phyloP scores from a whole-genome alignment of 2,329 filamentous ascomycete genomes.

The Aureobasidium sp. region DNA sequence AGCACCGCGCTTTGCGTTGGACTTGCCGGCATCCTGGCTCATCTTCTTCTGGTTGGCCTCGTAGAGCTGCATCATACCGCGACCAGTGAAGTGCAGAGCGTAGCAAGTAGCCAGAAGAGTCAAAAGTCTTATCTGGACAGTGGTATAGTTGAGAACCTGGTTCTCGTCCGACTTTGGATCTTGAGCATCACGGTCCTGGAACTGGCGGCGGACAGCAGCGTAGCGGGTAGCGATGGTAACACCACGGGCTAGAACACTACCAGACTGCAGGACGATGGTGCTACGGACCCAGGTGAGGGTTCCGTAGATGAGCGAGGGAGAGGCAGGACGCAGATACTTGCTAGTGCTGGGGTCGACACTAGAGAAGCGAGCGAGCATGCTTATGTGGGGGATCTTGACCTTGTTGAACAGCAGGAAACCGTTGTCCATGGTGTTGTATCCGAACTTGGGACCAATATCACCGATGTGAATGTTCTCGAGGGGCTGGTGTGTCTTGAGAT shows the following conservation, averaged over 20 bases:
- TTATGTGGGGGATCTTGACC: constrained; percentile 64
- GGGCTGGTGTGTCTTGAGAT: constrained; percentile 60
- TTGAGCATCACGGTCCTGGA: constrained; percentile 63
- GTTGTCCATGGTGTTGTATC: constrained; percentile 76
- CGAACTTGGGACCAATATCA: constrained; percentile 74
- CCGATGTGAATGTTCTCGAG: constrained; percentile 64
- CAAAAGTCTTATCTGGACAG: constrained; percentile 66
- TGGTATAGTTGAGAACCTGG: constrained; percentile 71
- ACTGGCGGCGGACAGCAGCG: constrained; percentile 65
- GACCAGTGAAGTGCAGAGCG: constrained; percentile 71
- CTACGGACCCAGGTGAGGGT: constrained; percentile 69
- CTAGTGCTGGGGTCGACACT: constrained; percentile 58
- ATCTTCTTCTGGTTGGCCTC: constrained; percentile 64
- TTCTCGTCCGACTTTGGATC: constrained; percentile 56
- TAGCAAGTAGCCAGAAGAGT: constrained; percentile 66
- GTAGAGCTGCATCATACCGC: constrained; percentile 67
- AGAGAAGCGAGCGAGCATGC: constrained; percentile 66
- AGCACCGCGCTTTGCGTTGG: constrained; percentile 43
- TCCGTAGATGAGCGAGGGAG: constrained; percentile 62
- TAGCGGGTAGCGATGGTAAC: constrained; percentile 73
- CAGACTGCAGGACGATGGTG: constrained; percentile 65
- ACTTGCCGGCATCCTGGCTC: constrained; percentile 36
- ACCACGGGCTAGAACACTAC: constrained; percentile 62
- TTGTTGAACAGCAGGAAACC: constrained; percentile 71
- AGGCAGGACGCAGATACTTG: constrained; percentile 59